Conservation (phyloP, 768 basidiomycete species). For the Collybia sp. region DNA sequence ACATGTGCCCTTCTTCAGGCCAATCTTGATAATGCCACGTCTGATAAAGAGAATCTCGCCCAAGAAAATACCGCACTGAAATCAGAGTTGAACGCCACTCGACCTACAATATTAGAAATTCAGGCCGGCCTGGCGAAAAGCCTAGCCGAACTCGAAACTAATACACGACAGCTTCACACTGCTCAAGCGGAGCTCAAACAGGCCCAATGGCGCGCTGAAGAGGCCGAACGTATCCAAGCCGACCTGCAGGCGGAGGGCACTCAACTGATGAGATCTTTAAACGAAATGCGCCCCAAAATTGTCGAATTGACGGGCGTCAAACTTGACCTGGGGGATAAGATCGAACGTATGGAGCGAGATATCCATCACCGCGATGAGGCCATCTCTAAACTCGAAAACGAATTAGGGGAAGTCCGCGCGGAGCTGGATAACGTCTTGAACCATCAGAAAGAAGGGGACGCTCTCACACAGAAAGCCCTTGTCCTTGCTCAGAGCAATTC, state of each 20-base stretch:
- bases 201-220: slow-evolving; percentile 65
- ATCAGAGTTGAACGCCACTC: slow-evolving; percentile 38
- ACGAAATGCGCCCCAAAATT: slow-evolving; percentile 84
- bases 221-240: slow-evolving; percentile 67
- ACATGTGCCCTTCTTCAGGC: slow-evolving; percentile 32
- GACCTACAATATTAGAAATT: slow-evolving; percentile 43
- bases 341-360: slow-evolving; percentile 49
- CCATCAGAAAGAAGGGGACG: slow-evolving; percentile 39
- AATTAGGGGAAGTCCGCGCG: slow-evolving; percentile 40
- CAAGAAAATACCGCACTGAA: slow-evolving; percentile 49
- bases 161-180: slow-evolving; percentile 53
- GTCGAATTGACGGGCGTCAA: slow-evolving; percentile 74
- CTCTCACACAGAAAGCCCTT: slow-evolving; percentile 44
- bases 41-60: slow-evolving; percentile 41
- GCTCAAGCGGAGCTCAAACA: slow-evolving; percentile 62
- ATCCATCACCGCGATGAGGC: slow-evolving; percentile 50
- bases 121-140: slow-evolving; percentile 57
- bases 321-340: slow-evolving; percentile 62
- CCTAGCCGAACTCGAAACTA: slow-evolving; percentile 45
- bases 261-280: slow-evolving; percentile 73
- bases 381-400: slow-evolving; percentile 59
- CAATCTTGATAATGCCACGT: slow-evolving; percentile 37
- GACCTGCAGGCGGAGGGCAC: slow-evolving; percentile 76
- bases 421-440: slow-evolving; percentile 44
- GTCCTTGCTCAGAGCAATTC: slow-evolving; percentile 42